Conservation (phyloP, 2,329 filamentous ascomycete genomes). For the Colletotrichum ledebouriae region DNA sequence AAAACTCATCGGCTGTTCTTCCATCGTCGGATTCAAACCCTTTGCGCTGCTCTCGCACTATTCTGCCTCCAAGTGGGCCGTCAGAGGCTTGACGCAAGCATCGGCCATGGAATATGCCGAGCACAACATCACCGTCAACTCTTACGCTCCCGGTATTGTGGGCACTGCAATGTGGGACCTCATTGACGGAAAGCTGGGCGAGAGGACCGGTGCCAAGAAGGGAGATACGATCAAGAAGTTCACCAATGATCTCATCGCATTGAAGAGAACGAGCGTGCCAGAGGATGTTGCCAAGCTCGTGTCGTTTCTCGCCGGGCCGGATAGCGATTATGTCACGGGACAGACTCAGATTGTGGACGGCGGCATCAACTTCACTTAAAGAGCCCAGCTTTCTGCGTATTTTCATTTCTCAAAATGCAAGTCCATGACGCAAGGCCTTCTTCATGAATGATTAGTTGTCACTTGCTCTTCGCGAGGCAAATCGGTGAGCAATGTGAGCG, state of each 20-base stretch:
- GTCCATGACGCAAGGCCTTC: no score
- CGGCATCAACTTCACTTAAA: conserved; percentile 50
- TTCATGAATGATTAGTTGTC: no score
- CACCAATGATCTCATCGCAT: conserved; percentile 64
- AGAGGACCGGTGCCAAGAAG: conserved; percentile 61
- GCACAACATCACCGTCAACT: conserved; percentile 75
- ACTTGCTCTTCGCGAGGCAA: no score
- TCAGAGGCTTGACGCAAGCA: conserved; percentile 74
- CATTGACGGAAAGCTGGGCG: conserved; percentile 68
- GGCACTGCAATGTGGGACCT: conserved; percentile 77
- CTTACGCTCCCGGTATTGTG: conserved; percentile 77
- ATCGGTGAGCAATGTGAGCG: no score
- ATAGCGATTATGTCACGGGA: conserved; percentile 75
- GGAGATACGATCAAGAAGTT: conserved; percentile 66
- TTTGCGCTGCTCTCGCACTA: conserved; percentile 73
- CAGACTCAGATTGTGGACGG: conserved; percentile 75
- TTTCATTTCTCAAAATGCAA: no score
- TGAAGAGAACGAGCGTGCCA: conserved; percentile 70
- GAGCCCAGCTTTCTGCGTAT: no score
- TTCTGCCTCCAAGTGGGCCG: conserved; percentile 74
- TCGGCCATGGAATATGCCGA: conserved; percentile 73
- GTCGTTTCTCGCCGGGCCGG: conserved; percentile 70
- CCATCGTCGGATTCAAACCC: conserved; percentile 71
- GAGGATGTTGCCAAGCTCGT: conserved; percentile 75
- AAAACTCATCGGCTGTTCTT: conserved; percentile 60